phyloP scores from a whole-genome alignment of 202 grass and related monocot genomes.

The Brachypodium distachyon region DNA sequence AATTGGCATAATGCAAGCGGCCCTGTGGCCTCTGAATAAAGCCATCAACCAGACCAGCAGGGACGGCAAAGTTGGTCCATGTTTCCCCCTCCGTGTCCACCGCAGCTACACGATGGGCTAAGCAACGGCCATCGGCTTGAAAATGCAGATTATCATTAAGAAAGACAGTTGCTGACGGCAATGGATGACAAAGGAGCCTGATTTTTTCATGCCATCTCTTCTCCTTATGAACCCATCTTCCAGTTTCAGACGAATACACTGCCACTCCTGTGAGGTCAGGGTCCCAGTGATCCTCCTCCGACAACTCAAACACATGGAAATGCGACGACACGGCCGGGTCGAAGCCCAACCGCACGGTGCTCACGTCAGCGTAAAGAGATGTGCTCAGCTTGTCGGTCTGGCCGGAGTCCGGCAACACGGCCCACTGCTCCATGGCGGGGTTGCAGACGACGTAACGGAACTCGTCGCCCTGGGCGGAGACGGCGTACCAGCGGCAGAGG shows the following conservation, averaged over 20 bases:
- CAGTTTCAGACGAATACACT: background rate
- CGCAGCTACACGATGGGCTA: background rate
- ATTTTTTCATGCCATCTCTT: background rate
- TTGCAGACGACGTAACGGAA: background rate
- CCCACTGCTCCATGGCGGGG: background rate
- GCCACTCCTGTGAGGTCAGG: background rate
- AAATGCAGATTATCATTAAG: background rate
- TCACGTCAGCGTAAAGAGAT: too few relatives aligned
- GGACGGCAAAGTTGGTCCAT: background rate
- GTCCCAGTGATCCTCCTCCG: background rate
- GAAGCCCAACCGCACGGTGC: background rate
- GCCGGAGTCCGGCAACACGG: background rate
- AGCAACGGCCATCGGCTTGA: background rate
- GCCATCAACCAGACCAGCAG: background rate
- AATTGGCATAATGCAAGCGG: background rate
- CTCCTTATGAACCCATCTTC: background rate
- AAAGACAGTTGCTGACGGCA: background rate
- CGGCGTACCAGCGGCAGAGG: background rate
- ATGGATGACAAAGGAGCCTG: background rate
- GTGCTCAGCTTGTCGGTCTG: background rate
- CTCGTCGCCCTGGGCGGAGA: too few relatives aligned
- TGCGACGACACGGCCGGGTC: background rate
- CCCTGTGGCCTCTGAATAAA: constrained; percentile 1
- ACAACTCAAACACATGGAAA: background rate
- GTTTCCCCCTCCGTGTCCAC: background rate